Evolutionary conservation across 2,329 filamentous ascomycete genomes (phyloP).

Genomic region (Neodidymelliopsis sp.): DNA sequence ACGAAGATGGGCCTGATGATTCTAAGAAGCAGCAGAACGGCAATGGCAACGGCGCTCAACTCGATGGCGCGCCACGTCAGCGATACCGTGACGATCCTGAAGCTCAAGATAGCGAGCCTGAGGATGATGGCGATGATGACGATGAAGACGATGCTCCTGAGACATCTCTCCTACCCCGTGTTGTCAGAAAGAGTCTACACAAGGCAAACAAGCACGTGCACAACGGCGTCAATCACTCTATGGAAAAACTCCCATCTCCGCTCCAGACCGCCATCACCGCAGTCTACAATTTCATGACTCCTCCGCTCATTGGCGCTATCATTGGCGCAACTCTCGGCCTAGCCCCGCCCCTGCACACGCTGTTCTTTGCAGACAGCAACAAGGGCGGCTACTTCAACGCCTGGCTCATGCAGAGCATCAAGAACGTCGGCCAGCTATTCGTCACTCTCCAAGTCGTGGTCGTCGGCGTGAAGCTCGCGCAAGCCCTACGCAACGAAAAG

Average conservation of each 20-base stretch:
- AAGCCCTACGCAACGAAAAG: constrained; percentile 59
- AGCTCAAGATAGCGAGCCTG: constrained; percentile 22
- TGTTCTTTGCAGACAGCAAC: constrained; percentile 66
- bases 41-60: neutral
- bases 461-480: constrained; percentile 70
- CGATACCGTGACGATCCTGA: constrained; percentile 19
- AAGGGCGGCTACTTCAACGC: constrained; percentile 71
- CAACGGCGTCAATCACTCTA: constrained; percentile 9
- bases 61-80: constrained; percentile 1
- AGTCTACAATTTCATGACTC: constrained; percentile 64
- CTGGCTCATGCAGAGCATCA: constrained; percentile 69
- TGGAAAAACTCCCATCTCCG: constrained; percentile 44
- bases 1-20: constrained; percentile 48
- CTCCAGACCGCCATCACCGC: constrained; percentile 52
- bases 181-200: constrained; percentile 44
- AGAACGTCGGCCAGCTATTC: constrained; percentile 70
- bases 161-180: constrained; percentile 60
- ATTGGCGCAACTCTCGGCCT: constrained; percentile 67
- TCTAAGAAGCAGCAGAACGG: constrained; percentile 26
- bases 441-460: constrained; percentile 71
- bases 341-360: constrained; percentile 63
- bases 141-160: constrained; percentile 41
- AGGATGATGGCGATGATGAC: constrained; percentile 34
- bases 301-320: constrained; percentile 67
- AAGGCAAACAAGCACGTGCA: constrained; percentile 46